Evolutionary conservation across 495 filamentous ascomycete genomes (phyloP).

Genomic region (Aspergillus panamensis): DNA sequence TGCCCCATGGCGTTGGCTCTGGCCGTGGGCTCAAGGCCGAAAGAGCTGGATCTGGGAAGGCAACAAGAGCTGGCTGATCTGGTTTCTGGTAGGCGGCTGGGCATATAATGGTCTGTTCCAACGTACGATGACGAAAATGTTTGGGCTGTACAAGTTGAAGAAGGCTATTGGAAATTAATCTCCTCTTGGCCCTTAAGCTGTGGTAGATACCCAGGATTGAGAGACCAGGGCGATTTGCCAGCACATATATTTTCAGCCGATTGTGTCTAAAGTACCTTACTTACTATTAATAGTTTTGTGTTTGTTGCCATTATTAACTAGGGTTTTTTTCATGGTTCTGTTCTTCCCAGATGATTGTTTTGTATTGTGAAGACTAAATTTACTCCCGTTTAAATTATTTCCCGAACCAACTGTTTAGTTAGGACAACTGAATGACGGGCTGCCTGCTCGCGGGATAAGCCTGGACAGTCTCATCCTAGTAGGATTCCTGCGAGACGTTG

Average conservation of each 20-base stretch:
- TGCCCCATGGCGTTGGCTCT: conserved; percentile 46
- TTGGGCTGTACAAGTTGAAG: conserved; percentile 41
- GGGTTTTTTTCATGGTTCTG: not conserved
- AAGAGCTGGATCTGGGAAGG: conserved; percentile 54
- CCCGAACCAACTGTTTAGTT: not conserved
- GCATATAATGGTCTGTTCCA: conserved; percentile 43
- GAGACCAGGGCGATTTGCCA: too few relatives aligned
- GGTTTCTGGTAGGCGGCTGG: conserved; percentile 42
- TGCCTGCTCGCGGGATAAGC: not conserved
- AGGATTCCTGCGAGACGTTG: too few relatives aligned
- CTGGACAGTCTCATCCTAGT: too few relatives aligned
- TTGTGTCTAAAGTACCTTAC: too few relatives aligned
- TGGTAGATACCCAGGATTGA: not conserved
- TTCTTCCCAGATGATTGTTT: not conserved
- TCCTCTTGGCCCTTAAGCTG: not conserved
- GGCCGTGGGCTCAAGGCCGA: conserved; percentile 40
- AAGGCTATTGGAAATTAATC: conserved; percentile 19
- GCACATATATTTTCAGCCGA: too few relatives aligned
- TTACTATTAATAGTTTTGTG: too few relatives aligned
- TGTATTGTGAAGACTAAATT: not conserved
- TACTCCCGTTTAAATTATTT: conserved; percentile 19
- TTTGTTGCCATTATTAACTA: too few relatives aligned
- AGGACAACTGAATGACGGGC: not conserved
- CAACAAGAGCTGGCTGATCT: conserved; percentile 48
- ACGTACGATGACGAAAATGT: conserved; percentile 43